A percentile compares a stretch with the other conserved stretches of the same genome.
These are phyloP conservation scores for Parasarocladium wereldwijsianum DNA, from an alignment of 2,329 filamentous ascomycete genomes.

Conservation along the genomic window DNA sequence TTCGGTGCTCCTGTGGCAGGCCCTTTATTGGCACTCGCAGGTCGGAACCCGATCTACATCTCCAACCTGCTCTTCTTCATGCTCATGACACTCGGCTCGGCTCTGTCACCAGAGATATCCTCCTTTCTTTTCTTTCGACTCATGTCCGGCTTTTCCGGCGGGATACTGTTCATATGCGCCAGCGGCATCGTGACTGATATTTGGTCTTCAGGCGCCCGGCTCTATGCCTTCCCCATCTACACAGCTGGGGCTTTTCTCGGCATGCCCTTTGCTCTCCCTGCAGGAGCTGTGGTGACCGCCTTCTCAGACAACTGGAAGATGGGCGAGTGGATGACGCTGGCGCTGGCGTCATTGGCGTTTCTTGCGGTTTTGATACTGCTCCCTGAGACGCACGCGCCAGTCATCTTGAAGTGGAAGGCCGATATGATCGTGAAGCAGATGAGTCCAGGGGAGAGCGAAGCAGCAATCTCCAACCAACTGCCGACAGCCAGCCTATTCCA, in stretches of 20 bases:
- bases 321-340: conserved; percentile 1
- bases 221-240: conserved; percentile 2
- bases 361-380: not conserved
- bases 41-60: conserved; percentile 24
- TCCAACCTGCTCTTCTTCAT: conserved; percentile 31
- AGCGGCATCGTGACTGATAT: conserved; percentile 51
- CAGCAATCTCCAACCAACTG: not conserved
- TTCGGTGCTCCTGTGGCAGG: conserved; percentile 48
- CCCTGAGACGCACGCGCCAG: conserved; percentile 1
- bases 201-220: conserved; percentile 1
- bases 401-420: conserved; percentile 3
- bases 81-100: conserved; percentile 27
- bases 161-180: conserved; percentile 47
- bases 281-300: not conserved
- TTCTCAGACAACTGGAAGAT: not conserved
- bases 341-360: not conserved
- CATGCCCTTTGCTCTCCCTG: not conserved
- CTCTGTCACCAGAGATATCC: conserved; percentile 41
- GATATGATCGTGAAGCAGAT: conserved; percentile 1
- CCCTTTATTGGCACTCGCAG: conserved; percentile 45
- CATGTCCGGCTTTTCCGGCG: conserved; percentile 42
- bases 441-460: conserved; percentile 1
- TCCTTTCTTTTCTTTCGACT: conserved; percentile 47
- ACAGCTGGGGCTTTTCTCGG: conserved; percentile 1
- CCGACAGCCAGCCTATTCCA: not conserved